Evolutionary conservation across 2,329 filamentous ascomycete genomes (phyloP).

Genomic region (Tolypocladium guangdongense): DNA sequence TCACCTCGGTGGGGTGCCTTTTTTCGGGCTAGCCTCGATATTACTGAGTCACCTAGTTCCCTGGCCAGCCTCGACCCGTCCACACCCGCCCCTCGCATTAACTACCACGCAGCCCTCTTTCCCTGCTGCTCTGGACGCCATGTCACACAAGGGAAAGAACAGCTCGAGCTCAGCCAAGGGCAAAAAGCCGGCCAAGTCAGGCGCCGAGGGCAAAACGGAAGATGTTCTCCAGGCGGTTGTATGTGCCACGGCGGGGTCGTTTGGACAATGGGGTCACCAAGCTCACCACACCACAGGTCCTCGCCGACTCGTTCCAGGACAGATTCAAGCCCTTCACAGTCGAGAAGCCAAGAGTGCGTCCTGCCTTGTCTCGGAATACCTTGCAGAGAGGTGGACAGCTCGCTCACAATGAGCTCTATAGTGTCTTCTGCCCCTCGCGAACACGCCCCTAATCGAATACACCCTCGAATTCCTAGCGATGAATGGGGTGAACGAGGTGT

Average conservation of each 20-base stretch:
- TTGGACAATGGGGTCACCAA: conserved; percentile 1
- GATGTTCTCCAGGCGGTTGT: conserved; percentile 48
- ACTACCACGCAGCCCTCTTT: conserved; percentile 4
- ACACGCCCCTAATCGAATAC: conserved; percentile 93
- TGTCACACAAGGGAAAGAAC: conserved; percentile 36
- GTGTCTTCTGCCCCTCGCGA: conserved; percentile 89
- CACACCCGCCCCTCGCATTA: conserved; percentile 8
- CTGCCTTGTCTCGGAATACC: neutral
- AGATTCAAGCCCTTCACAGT: conserved; percentile 83
- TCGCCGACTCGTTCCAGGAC: conserved; percentile 91
- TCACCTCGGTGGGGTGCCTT: conserved; percentile 17
- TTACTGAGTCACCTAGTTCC: conserved; percentile 18
- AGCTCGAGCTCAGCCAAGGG: conserved; percentile 31
- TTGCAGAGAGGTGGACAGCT: neutral
- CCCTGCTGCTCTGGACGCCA: conserved; percentile 11
- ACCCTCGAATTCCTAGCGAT: conserved; percentile 93
- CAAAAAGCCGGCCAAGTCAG: conserved; percentile 40
- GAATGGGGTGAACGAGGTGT: conserved; percentile 90
- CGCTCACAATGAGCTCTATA: conserved; percentile 21
- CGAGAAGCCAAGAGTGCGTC: conserved; percentile 66
- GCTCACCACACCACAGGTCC: conserved; percentile 44
- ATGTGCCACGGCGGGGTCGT: conserved; percentile 21
- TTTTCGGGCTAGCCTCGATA: conserved; percentile 9
- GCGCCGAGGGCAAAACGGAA: conserved; percentile 44
- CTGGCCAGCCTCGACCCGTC: too few relatives aligned